Evolutionary conservation across 2,329 filamentous ascomycete genomes (phyloP), one percentile per base, ranked within the genome.

Genomic region (Colletotrichum truncatum): DNA sequence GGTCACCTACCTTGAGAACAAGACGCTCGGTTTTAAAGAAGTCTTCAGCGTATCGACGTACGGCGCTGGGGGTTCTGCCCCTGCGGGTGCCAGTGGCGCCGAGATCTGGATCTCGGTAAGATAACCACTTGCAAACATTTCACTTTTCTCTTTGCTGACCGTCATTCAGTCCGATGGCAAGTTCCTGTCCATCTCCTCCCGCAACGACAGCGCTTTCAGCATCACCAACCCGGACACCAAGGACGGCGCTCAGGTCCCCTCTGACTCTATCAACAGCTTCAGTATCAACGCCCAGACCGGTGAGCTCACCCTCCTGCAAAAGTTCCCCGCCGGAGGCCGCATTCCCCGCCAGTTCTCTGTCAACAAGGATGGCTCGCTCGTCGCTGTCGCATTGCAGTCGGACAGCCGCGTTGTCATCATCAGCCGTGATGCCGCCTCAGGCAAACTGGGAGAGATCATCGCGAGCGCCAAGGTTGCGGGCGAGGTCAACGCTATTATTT

Each of bases 291-390:
- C 72, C 2, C 68, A 73, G 12, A 84, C 83, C n/a, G 91, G 90
- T 6, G 79, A 76, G 1, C 80, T 93, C 25, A 76, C 72, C 1
- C 83, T 87, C 60, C 74, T 87, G 3, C 85, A 90, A 70, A 81
- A 88, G 26, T 84, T 84, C n/a, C 82, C 90, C 0, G 85, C 88
- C 0, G 89, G 90, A 51, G 92, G 92, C 3, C 75, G 78, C 7
- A 85, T 83, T 59, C 92, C 92, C 0, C 84, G 92, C 21, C 89
- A 91, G 39, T 91, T 93, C 74, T 85, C 84, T 53, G 77, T 93
- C 61, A 93, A 91, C 75, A 83, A 82, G 67, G 85, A 83, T 10
- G 91, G 91, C 1, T 83, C 83, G 58, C 77, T 90, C 64, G 78
- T 93, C 3, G 91, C 89, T 1, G 86, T 93, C 26, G 90, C 85